Evolutionary conservation across 805 yeast species (phyloP), one percentile per base, ranked within the genome.

Genomic region (Candida dajiaensis): DNA sequence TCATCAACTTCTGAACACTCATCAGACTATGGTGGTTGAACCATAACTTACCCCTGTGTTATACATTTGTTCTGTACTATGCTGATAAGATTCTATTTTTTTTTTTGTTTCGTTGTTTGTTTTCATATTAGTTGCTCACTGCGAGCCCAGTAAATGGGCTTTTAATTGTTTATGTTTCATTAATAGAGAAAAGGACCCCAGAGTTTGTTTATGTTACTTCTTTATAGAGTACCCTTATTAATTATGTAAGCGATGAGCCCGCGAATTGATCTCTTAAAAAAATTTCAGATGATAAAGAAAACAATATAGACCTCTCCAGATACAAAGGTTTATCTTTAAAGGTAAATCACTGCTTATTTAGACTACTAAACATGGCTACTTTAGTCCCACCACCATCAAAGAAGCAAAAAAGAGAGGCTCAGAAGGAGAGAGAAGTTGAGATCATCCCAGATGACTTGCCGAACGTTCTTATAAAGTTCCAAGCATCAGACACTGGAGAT

Each of bases 401-500:
- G 65, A 87, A 81, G 61, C 96, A 88, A 63, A 86, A 77, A 65
- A 80, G 81, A 62, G 86, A 76, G 51, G 95, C 95, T 5, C 97
- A 89, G 63, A 73, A 78, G 62, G 86, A 87, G 9, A 80, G 83
- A 46, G 92, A 85, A 43, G 83, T 85, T 23, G 83, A 79, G 43
- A 64, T 85, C 11, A 69, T 85, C 16, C 97, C 97, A 2, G 71
- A 63, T 1, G 92, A 88, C 59, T 67, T 90, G 20, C 97, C 97
- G 21, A 81, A 89, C 70, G 96, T 92, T 22, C 74, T 89, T 44
- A 80, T 92, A 48, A 85, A 82, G 63, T 89, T 92, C 65, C 92
- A 89, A 64, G 96, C 98, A 2, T 80, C 95, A 11, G 98, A 90
- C 58, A 81, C 96, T 8, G 97, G 97, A 43, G 95, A 86, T 50